phyloP scores from a whole-genome alignment of 2,329 filamentous ascomycete genomes.

The Cladosporium sp. region DNA sequence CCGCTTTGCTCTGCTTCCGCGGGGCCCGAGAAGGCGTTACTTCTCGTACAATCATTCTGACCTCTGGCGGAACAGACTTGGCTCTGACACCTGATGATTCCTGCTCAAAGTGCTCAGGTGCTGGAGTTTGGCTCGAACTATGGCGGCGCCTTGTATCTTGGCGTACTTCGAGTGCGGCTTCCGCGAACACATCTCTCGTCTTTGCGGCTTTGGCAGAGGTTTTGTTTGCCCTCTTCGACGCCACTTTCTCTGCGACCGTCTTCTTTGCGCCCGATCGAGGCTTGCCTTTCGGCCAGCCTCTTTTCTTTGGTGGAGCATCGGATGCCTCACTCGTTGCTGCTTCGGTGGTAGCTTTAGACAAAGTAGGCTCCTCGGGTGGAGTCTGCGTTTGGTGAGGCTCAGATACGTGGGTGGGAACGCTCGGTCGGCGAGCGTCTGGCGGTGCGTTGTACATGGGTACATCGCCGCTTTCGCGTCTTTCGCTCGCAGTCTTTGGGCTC shows the following conservation, averaged over 20 bases:
- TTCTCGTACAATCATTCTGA: slow-evolving; percentile 24
- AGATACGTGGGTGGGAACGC: not conserved
- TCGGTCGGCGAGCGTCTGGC: not conserved
- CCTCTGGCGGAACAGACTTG: slow-evolving; percentile 26
- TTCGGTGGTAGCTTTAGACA: slow-evolving; percentile 21
- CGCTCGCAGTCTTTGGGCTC: slow-evolving; percentile 12
- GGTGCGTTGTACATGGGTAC: not conserved
- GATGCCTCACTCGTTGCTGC: slow-evolving; percentile 21
- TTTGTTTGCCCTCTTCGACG: slow-evolving; percentile 28
- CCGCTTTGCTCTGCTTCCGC: slow-evolving; percentile 20
- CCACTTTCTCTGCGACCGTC: slow-evolving; percentile 23
- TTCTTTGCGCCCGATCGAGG: slow-evolving; percentile 37
- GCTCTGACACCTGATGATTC: slow-evolving; percentile 13
- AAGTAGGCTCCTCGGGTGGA: slow-evolving; percentile 34
- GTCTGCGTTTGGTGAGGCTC: slow-evolving; percentile 35
- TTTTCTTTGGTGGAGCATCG: slow-evolving; percentile 19
- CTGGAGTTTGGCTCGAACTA: slow-evolving; percentile 21
- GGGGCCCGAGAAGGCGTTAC: slow-evolving; percentile 25
- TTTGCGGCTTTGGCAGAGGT: slow-evolving; percentile 19
- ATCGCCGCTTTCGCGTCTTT: slow-evolving; percentile 4
- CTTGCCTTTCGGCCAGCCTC: slow-evolving; percentile 46
- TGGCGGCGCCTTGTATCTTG: slow-evolving; percentile 20
- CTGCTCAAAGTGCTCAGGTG: not conserved
- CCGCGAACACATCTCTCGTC: slow-evolving; percentile 7
- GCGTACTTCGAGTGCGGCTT: slow-evolving; percentile 3